These are phyloP conservation scores for Eucalyptus regnans DNA, from an alignment of 345 rosid genomes.

Conservation along the genomic window DNA sequence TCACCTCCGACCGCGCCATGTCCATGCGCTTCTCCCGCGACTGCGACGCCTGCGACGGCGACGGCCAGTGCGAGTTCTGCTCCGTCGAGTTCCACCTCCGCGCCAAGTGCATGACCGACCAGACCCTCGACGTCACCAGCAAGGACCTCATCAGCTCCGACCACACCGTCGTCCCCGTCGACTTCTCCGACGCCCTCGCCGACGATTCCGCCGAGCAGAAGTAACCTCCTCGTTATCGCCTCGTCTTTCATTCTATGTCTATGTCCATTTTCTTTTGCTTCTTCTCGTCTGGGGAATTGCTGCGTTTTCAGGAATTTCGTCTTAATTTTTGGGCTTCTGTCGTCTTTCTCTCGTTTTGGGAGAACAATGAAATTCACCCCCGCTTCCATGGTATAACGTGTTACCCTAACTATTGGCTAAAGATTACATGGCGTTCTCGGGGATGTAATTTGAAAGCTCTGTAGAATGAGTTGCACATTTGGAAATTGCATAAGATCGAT, in stretches of 20 bases:
- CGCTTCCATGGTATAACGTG: neutral
- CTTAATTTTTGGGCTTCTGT: neutral
- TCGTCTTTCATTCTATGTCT: no score
- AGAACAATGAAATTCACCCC: neutral
- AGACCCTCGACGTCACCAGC: constrained; percentile 88
- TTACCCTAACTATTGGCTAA: neutral
- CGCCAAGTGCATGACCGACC: constrained; percentile 69
- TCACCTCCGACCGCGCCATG: constrained; percentile 86
- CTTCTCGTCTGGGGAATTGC: neutral
- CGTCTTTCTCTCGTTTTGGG: neutral
- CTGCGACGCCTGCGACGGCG: constrained; percentile 95
- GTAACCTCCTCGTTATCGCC: constrained; percentile 1
- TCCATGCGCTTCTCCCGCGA: constrained; percentile 91
- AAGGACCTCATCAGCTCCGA: constrained; percentile 77
- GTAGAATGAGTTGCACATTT: neutral
- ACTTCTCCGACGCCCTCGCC: constrained; percentile 43
- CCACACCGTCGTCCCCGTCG: constrained; percentile 79
- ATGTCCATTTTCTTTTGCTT: neutral
- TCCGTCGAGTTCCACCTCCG: constrained; percentile 84
- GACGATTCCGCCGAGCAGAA: constrained; percentile 55
- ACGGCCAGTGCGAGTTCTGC: constrained; percentile 95
- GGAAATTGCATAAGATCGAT: neutral
- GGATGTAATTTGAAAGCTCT: neutral
- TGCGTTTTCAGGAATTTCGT: neutral
- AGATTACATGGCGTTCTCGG: neutral